Percentiles rank a stretch among this genome's conserved stretches.
These are phyloP conservation scores for Scortechinia acanthostroma DNA, from an alignment of 2,329 filamentous ascomycete species.

Conservation along the genomic window DNA sequence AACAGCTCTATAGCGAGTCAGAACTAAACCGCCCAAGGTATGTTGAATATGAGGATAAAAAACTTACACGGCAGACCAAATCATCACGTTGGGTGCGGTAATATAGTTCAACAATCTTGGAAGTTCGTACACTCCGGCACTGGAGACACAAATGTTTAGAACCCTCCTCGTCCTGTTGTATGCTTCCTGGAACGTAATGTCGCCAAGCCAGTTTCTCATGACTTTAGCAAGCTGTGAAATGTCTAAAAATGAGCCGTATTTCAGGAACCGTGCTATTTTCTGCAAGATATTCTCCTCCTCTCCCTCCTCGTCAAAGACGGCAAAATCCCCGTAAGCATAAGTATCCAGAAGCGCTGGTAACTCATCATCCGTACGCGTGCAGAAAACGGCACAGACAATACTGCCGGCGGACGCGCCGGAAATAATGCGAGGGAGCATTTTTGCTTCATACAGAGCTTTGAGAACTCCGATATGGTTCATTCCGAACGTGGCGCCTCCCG, in stretches of 20 bases:
- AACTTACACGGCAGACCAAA: slow-evolving; percentile 58
- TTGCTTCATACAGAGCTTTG: slow-evolving; percentile 70
- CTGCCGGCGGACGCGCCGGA: slow-evolving; percentile 82
- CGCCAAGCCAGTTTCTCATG: slow-evolving; percentile 55
- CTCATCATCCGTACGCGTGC: slow-evolving; percentile 71
- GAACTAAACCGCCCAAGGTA: no score
- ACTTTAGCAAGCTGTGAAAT: slow-evolving; percentile 56
- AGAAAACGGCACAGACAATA: slow-evolving; percentile 76
- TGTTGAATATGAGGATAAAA: background rate
- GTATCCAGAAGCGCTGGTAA: slow-evolving; percentile 61
- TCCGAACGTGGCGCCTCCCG: slow-evolving; percentile 80
- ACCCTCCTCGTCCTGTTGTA: slow-evolving; percentile 65
- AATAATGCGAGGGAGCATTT: slow-evolving; percentile 75
- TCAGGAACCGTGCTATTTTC: slow-evolving; percentile 34
- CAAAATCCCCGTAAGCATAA: slow-evolving; percentile 74
- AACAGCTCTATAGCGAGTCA: slow-evolving; percentile 29
- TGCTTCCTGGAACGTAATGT: slow-evolving; percentile 67
- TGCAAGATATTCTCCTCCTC: slow-evolving; percentile 1
- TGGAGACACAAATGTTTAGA: slow-evolving; percentile 66
- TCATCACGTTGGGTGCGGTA: slow-evolving; percentile 64
- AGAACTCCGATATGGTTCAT: slow-evolving; percentile 88
- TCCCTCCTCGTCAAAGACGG: slow-evolving; percentile 64
- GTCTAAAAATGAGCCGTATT: slow-evolving; percentile 55
- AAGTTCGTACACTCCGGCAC: slow-evolving; percentile 59
- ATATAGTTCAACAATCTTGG: slow-evolving; percentile 64